These are phyloP conservation scores for Aquanectria penicillioides DNA, from an alignment of 2,329 filamentous ascomycete species.

Conservation along the genomic window DNA sequence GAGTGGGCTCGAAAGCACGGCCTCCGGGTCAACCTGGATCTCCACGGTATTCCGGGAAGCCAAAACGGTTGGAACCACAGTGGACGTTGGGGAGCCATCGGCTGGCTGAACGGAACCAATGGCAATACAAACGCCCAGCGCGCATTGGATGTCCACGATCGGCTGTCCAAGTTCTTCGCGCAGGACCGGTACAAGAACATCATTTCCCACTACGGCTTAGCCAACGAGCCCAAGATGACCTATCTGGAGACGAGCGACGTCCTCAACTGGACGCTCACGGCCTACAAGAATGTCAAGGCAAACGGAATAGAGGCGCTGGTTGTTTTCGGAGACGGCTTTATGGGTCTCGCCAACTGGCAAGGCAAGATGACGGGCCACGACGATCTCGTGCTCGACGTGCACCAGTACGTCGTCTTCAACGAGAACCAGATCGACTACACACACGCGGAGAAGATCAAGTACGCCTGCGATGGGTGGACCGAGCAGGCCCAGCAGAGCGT, in stretches of 20 bases:
- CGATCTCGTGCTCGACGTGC: constrained; percentile 89
- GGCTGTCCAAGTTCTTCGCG: constrained; percentile 90
- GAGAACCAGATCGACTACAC: constrained; percentile 82
- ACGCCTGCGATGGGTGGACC: constrained; percentile 90
- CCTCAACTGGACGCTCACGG: constrained; percentile 80
- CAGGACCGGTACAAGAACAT: constrained; percentile 94
- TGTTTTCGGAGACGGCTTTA: constrained; percentile 94
- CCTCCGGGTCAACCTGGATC: constrained; percentile 89
- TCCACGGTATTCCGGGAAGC: constrained; percentile 90
- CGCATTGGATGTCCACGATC: constrained; percentile 86
- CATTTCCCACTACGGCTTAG: constrained; percentile 90
- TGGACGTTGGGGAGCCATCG: constrained; percentile 80
- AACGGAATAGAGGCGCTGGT: constrained; percentile 80
- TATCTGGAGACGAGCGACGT: constrained; percentile 73
- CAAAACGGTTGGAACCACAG: constrained; percentile 99
- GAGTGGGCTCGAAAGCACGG: constrained; percentile 95
- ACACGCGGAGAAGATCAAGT: constrained; percentile 85
- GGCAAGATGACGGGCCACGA: constrained; percentile 78
- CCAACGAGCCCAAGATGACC: constrained; percentile 93
- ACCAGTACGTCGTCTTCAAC: constrained; percentile 99
- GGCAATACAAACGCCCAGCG: constrained; percentile 82
- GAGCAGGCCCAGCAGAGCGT: constrained; percentile 78
- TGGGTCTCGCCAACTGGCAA: constrained; percentile 91
- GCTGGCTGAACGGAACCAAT: constrained; percentile 92
- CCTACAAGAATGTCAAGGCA: constrained; percentile 75